Evolutionary conservation across 768 basidiomycete species (phyloP).

Genomic region (Tephrocybe sp.): DNA sequence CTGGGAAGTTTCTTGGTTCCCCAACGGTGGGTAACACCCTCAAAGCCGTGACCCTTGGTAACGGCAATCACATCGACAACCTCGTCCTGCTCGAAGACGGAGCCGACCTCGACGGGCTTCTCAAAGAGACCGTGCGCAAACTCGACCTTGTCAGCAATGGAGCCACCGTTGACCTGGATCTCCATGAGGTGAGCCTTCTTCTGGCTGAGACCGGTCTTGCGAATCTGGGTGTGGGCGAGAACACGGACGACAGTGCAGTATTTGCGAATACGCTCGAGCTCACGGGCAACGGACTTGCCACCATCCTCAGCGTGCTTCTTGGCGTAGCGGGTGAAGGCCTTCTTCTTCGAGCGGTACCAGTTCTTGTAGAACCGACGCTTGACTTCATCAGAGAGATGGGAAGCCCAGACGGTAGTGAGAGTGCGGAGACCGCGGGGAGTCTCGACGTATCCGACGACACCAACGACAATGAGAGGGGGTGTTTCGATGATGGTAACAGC

Average conservation of each 20-base stretch:
- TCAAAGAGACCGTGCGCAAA: conserved; percentile 94
- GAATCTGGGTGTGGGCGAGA: conserved; percentile 97
- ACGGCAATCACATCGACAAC: conserved; percentile 96
- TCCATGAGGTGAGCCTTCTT: conserved; percentile 99
- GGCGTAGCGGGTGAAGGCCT: conserved; percentile 99
- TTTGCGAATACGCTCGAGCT: conserved; percentile 99
- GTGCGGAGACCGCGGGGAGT: conserved; percentile 98
- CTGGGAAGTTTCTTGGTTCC: conserved; percentile 98
- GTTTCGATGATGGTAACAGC: conserved; percentile 96
- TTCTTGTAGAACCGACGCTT: conserved; percentile 99
- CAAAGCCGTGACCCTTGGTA: conserved; percentile 99
- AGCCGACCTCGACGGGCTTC: conserved; percentile 85
- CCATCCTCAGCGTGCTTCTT: conserved; percentile 97
- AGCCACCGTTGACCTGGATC: conserved; percentile 99
- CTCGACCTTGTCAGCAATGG: conserved; percentile 95
- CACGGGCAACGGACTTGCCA: conserved; percentile 89
- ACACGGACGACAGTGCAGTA: conserved; percentile 99
- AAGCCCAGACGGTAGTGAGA: conserved; percentile 98
- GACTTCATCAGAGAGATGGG: conserved; percentile 95
- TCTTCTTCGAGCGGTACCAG: conserved; percentile 99
- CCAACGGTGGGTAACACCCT: conserved; percentile 99
- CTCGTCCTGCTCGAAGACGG: conserved; percentile 96
- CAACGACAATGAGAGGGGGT: conserved; percentile 94
- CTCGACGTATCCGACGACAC: conserved; percentile 99
- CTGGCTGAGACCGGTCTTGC: conserved; percentile 96